Base-by-base conservation (phyloP, 352 stramenopile genomes). In the Elongisporangium prolatum region DNA sequence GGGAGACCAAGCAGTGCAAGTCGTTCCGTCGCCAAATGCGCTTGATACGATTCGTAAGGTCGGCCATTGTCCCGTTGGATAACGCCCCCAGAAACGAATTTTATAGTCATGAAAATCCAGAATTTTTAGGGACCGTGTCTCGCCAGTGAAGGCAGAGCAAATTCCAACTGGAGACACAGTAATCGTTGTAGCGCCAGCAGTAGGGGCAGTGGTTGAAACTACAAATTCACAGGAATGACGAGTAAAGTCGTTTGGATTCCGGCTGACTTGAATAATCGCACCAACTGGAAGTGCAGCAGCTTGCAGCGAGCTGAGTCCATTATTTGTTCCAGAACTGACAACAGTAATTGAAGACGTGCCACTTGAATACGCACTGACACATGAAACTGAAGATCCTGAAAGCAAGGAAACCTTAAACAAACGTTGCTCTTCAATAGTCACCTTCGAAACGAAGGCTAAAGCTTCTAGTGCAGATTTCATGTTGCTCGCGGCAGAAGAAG, bases 51-150 rank as follows among this genome's bases (percentile, higher is more conserved):
- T 65, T 56, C 84, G 71, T 17, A 93, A 60, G 17, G 80, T 89
- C 17, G 84, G 84, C 84, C 84, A 93, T 24, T 80, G 24, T 1
- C 84, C 80, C 0, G 81, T 89, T 18, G 81, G 79, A 64, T 90
- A 89, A 10, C 65, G 57, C 0, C 84, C 84, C 68, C 74, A 86
- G 20, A 93, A 86, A 4, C 72, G 76, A 16, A 93, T 80, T 25
- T 85, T 83, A 50, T 86, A 91, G 59, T 88, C 79, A 24, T 83
- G 65, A 48, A 90, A 76, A 48, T 93, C 81, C 10, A 91, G 62
- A 13, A 91, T 57, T 52, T 82, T 80, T 28, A 93, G 59, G 0
- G 69, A 61, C 11, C 83, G 67, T 34, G 68, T 48, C 47, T 91
- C 79, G 0, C 48, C 64, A 3, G 60, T 61, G 37, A 93, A 93